Percentiles rank a stretch among this genome's conserved stretches.
Conservation (phyloP, 2,329 filamentous ascomycete genomes). For the Neocucurbitaria cava region DNA sequence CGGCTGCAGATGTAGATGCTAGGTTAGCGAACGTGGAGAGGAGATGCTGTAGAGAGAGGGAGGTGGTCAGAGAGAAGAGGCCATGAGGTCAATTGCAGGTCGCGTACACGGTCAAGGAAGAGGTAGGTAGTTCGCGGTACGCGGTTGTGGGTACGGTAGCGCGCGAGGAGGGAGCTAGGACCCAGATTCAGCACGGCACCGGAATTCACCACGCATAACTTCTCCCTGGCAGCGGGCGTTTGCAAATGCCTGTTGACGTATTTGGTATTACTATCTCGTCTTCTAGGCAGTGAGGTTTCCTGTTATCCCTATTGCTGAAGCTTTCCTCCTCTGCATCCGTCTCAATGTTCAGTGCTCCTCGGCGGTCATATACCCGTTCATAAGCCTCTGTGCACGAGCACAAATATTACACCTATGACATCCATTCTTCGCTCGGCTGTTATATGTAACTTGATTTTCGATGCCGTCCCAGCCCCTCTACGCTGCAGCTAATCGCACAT, state of each 20-base stretch:
- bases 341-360: constrained; percentile 13
- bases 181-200: constrained; percentile 21
- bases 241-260: neutral
- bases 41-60: constrained; percentile 17
- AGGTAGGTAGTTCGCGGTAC: constrained; percentile 14
- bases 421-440: constrained; percentile 38
- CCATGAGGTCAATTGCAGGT: constrained; percentile 46
- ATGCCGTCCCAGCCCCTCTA: constrained; percentile 45
- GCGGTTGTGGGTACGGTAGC: constrained; percentile 23
- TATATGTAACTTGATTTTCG: constrained; percentile 34
- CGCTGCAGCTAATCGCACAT: constrained; percentile 33
- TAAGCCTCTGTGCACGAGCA: constrained; percentile 40
- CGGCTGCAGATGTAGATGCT: constrained; percentile 26
- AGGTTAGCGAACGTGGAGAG: constrained; percentile 21
- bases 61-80: constrained; percentile 39
- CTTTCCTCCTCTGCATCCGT: neutral
- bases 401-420: constrained; percentile 31
- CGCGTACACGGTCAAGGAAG: constrained; percentile 30
- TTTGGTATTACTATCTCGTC: constrained; percentile 1
- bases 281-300: constrained; percentile 3
- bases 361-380: constrained; percentile 22
- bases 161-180: constrained; percentile 32
- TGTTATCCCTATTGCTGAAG: neutral
- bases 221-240: constrained; percentile 18
- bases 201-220: constrained; percentile 24